Conservation (phyloP, 331 rosid species). For the Malus hybrid region DNA sequence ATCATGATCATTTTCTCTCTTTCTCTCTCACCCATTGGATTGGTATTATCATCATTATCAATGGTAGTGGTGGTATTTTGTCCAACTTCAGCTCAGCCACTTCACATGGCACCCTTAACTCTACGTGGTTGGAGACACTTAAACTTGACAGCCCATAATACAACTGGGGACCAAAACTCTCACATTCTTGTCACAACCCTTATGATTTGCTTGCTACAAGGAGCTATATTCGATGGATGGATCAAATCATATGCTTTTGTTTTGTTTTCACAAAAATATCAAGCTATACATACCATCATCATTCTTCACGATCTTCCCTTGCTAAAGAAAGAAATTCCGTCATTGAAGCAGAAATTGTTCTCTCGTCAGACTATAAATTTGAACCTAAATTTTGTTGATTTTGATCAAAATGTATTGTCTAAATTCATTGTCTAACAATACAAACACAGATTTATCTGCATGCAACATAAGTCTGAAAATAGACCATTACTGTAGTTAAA, state of each 20-base stretch:
- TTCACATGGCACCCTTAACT: conserved; percentile 41
- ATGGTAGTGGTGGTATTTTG: conserved; percentile 32
- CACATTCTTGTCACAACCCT: neutral
- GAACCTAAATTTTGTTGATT: neutral
- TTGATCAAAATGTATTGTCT: neutral
- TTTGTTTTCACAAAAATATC: neutral
- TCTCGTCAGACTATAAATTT: neutral
- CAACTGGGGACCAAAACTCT: conserved; percentile 26
- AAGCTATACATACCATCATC: neutral
- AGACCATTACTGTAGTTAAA: neutral
- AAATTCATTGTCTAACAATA: neutral
- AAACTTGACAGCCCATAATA: conserved; percentile 9
- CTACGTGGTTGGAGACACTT: conserved; percentile 13
- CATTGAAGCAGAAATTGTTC: neutral
- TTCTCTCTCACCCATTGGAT: conserved; percentile 31
- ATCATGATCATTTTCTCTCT: conserved; percentile 19
- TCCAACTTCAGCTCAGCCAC: conserved; percentile 45
- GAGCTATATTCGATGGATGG: neutral
- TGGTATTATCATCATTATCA: conserved; percentile 31
- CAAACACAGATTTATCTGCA: neutral
- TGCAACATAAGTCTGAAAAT: neutral
- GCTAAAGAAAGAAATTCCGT: neutral
- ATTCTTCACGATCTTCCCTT: neutral
- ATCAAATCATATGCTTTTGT: neutral
- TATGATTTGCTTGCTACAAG: neutral